Conservation (phyloP, 2,329 filamentous ascomycete genomes). For the Aspergillus proliferans region DNA sequence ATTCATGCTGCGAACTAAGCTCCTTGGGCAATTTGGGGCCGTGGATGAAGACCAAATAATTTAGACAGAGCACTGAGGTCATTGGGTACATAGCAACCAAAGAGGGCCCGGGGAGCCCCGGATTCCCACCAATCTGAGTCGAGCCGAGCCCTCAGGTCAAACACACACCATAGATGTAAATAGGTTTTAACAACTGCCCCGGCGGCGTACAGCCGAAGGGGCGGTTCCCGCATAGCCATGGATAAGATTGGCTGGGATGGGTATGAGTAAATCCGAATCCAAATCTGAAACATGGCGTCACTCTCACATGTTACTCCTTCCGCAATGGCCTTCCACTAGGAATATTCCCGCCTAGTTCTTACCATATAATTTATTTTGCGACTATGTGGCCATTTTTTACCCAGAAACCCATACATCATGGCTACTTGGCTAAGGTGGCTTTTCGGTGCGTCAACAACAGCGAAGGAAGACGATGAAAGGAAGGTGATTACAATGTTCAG, state of each 20-base stretch:
- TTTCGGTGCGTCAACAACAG: background rate
- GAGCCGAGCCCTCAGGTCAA: background rate
- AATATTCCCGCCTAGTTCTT: background rate
- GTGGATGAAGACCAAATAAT: constrained; percentile 1
- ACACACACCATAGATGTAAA: background rate
- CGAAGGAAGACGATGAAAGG: background rate
- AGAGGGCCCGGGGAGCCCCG: background rate
- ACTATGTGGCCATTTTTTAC: background rate
- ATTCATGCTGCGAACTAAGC: constrained; percentile 9
- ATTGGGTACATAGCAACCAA: background rate
- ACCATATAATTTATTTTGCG: background rate
- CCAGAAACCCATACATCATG: background rate
- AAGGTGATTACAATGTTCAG: background rate
- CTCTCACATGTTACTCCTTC: background rate
- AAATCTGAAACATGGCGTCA: background rate
- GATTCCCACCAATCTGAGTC: background rate
- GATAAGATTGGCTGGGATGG: constrained; percentile 1
- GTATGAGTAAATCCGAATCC: background rate
- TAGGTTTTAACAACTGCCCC: background rate
- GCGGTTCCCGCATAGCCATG: background rate
- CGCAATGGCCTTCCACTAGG: background rate
- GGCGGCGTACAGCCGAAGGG: background rate
- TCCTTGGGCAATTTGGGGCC: constrained; percentile 9
- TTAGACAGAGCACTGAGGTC: constrained; percentile 4
- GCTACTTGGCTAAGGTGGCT: background rate